These are phyloP conservation scores for Coemansia sp. DNA, from an alignment of 192 early-diverging fungal species.

Conservation along the genomic window DNA sequence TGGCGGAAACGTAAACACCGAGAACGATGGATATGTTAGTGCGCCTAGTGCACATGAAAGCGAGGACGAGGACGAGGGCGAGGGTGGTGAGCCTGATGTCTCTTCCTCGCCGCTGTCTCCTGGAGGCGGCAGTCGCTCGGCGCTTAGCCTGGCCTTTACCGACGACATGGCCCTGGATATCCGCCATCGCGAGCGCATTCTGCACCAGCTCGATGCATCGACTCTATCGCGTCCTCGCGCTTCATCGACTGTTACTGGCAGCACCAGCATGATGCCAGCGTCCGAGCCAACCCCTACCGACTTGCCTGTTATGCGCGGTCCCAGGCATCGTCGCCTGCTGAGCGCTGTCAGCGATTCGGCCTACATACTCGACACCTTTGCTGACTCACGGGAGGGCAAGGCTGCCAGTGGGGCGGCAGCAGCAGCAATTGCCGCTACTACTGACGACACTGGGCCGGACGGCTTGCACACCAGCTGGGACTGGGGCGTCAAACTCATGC, in stretches of 20 bases:
- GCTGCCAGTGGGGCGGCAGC: not conserved
- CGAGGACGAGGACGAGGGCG: slow-evolving; percentile 22
- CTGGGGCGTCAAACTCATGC: slow-evolving; percentile 39
- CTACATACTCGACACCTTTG: slow-evolving; percentile 7
- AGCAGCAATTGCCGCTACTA: not conserved
- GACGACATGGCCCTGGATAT: slow-evolving; percentile 32
- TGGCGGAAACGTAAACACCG: slow-evolving; percentile 12
- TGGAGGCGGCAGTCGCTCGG: not conserved
- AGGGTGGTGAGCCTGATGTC: not conserved
- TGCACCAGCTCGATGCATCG: slow-evolving; percentile 12
- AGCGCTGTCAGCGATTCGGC: slow-evolving; percentile 43
- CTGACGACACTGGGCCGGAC: not conserved
- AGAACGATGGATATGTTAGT: slow-evolving; percentile 64
- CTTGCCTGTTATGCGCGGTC: not conserved
- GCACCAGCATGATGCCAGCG: too few species aligned
- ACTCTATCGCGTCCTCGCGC: not conserved
- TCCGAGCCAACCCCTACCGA: too few species aligned
- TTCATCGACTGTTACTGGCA: too few species aligned
- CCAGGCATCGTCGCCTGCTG: slow-evolving; percentile 9
- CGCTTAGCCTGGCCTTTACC: slow-evolving; percentile 7
- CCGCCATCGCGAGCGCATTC: slow-evolving; percentile 7
- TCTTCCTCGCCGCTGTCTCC: not conserved
- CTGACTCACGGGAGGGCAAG: not conserved
- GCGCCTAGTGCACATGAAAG: slow-evolving; percentile 63
- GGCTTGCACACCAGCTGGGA: slow-evolving; percentile 47